phyloP scores from a whole-genome alignment of 257 asterid species.

The Verbena officinalis region DNA sequence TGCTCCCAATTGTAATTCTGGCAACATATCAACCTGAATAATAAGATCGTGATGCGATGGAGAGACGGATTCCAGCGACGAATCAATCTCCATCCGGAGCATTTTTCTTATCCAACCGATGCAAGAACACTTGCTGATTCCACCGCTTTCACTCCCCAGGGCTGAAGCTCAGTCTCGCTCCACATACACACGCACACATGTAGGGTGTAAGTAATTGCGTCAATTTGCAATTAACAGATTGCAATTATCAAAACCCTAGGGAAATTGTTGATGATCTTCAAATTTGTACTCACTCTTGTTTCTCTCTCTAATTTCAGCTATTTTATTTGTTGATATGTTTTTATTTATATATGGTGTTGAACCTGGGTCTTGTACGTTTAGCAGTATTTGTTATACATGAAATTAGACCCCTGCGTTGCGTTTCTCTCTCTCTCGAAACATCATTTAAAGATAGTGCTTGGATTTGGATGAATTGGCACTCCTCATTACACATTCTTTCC shows the following conservation, averaged over 20 bases:
- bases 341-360: neutral
- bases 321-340: neutral
- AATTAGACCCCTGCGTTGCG: slow-evolving; percentile 27
- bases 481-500: no score
- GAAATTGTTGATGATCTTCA: slow-evolving; percentile 29
- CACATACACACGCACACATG: slow-evolving; percentile 15
- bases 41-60: slow-evolving; percentile 49
- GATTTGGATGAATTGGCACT: no score
- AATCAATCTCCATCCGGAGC: slow-evolving; percentile 69
- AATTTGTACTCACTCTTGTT: slow-evolving; percentile 22
- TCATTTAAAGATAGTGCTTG: no score
- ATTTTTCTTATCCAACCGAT: slow-evolving; percentile 56
- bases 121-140: slow-evolving; percentile 46
- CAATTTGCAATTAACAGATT: slow-evolving; percentile 25
- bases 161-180: slow-evolving; percentile 47
- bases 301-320: slow-evolving; percentile 5
- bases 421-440: slow-evolving; percentile 28
- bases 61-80: slow-evolving; percentile 43
- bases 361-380: slow-evolving; percentile 9
- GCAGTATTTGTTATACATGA: slow-evolving; percentile 29
- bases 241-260: slow-evolving; percentile 44
- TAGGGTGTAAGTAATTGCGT: slow-evolving; percentile 25
- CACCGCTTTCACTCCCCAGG: slow-evolving; percentile 61
- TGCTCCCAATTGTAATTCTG: slow-evolving; percentile 9
- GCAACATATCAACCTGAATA: slow-evolving; percentile 49